Base-by-base conservation (phyloP, 139 green algal genomes). In the Cymbomonas tetramitiformis region DNA sequence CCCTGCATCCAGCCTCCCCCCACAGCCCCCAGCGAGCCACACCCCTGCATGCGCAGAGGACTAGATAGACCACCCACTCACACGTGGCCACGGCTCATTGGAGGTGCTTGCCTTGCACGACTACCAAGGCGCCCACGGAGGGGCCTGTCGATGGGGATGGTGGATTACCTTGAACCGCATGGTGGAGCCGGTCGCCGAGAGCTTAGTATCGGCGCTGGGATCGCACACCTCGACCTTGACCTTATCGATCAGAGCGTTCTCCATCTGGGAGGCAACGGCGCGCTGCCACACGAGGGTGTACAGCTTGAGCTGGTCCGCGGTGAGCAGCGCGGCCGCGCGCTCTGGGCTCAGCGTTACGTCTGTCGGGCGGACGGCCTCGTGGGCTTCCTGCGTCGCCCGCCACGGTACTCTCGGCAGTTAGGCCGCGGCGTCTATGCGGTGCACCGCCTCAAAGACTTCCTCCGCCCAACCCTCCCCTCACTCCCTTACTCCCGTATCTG, bases 321-420 rank as follows among this genome's bases (percentile, higher is more conserved):
- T 41, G 4, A 46, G 2, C 23, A 8, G 40, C 6, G n/a, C 33
- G 1, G 24, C 49, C 3, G 60, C 38, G 18, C 32, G 21, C 9
- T 58, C 33, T 15, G 55, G 55, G 1, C 31, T 19, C 2, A 48
- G 25, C 0, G 6, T 24, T 9, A 41, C 33, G 30, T 83, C 55
- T 8, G 81, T 94, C 40, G 88, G 86, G 0, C 86, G 75, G 38
- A 96, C 90, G 4, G 87, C 86, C 61, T 95, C 88, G 64, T 96
- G 88, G 0, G 88, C 87, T 66, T 95, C 88, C 73, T 96, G n/a
- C 86, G 0, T 80, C 75, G n/a, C n/a, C n/a, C n/a, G n/a, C n/a
- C n/a, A n/a, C n/a, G n/a, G n/a, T n/a, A n/a, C n/a, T n/a, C 32
- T 26, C 54, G 58, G 21, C 32, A 52, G 46, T 70, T 75, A 60